Percentiles rank a stretch among this genome's conserved stretches.
phyloP scores from a whole-genome alignment of 2,329 filamentous ascomycete species.

The Huntiella decipiens region DNA sequence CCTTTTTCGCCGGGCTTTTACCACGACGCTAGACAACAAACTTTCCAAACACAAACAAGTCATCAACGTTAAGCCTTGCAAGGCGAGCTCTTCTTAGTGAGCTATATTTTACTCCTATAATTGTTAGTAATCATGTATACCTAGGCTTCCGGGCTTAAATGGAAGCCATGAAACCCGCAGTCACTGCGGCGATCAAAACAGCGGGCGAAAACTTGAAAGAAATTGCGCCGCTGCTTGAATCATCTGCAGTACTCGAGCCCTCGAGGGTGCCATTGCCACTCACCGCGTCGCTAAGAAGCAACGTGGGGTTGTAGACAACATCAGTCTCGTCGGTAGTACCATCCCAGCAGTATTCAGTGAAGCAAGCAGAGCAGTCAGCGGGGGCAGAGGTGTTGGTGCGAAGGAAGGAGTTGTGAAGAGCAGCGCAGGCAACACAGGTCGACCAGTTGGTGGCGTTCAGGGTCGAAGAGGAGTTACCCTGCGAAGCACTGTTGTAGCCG shows the following conservation, averaged over 20 bases:
- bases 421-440: slow-evolving; percentile 71
- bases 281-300: background rate
- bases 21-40: background rate
- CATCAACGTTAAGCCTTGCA: too few relatives aligned
- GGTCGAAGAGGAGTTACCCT: slow-evolving; percentile 62
- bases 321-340: slow-evolving; percentile 32
- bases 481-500: slow-evolving; percentile 66
- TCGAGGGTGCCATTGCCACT: too few relatives aligned
- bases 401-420: slow-evolving; percentile 56
- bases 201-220: background rate
- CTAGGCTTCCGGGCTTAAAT: background rate
- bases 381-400: slow-evolving; percentile 53
- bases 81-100: too few relatives aligned
- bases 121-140: too few relatives aligned
- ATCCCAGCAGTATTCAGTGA: slow-evolving; percentile 78
- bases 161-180: background rate
- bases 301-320: slow-evolving; percentile 7
- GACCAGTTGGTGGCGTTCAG: slow-evolving; percentile 40
- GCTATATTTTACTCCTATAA: too few relatives aligned
- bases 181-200: background rate
- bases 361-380: slow-evolving; percentile 55
- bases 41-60: background rate
- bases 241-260: too few relatives aligned
- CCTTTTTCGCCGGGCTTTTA: too few relatives aligned
- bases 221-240: too few relatives aligned